A percentile compares a stretch with the other conserved stretches of the same genome.
These are phyloP conservation scores for Lactarius psammicola DNA, from an alignment of 768 basidiomycete species.

Conservation along the genomic window DNA sequence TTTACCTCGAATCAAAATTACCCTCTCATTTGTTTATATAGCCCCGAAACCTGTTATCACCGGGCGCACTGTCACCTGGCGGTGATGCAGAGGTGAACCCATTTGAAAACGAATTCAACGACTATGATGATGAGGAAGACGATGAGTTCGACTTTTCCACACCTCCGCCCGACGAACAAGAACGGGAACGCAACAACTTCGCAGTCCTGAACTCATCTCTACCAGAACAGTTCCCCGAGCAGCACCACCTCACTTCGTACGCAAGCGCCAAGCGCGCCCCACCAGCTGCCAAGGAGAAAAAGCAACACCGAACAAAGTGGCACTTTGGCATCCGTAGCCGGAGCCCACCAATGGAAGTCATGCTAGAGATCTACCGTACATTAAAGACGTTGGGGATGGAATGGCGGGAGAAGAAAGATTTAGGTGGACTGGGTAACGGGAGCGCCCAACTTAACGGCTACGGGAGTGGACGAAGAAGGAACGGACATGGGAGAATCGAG, in stretches of 20 bases:
- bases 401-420: slow-evolving; percentile 88
- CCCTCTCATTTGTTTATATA: slow-evolving; percentile 33
- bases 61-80: slow-evolving; percentile 61
- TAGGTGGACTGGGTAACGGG: slow-evolving; percentile 68
- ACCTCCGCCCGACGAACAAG: slow-evolving; percentile 36
- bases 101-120: slow-evolving; percentile 72
- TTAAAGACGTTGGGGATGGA: slow-evolving; percentile 91
- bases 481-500: slow-evolving; percentile 50
- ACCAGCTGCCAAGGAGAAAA: slow-evolving; percentile 53
- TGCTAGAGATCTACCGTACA: slow-evolving; percentile 97
- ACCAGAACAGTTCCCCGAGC: slow-evolving; percentile 58
- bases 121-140: slow-evolving; percentile 52
- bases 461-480: slow-evolving; percentile 33
- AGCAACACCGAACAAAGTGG: slow-evolving; percentile 85
- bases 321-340: slow-evolving; percentile 97
- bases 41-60: slow-evolving; percentile 72
- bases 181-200: slow-evolving; percentile 60
- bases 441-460: slow-evolving; percentile 24
- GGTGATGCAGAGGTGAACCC: slow-evolving; percentile 71
- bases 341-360: slow-evolving; percentile 97
- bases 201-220: slow-evolving; percentile 89
- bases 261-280: slow-evolving; percentile 50
- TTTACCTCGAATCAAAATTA: slow-evolving; percentile 4
- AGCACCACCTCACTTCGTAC: slow-evolving; percentile 70
- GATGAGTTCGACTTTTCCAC: slow-evolving; percentile 51